Base-by-base conservation (phyloP, 1,139 yeast species). In the Blastobotrys elegans region DNA sequence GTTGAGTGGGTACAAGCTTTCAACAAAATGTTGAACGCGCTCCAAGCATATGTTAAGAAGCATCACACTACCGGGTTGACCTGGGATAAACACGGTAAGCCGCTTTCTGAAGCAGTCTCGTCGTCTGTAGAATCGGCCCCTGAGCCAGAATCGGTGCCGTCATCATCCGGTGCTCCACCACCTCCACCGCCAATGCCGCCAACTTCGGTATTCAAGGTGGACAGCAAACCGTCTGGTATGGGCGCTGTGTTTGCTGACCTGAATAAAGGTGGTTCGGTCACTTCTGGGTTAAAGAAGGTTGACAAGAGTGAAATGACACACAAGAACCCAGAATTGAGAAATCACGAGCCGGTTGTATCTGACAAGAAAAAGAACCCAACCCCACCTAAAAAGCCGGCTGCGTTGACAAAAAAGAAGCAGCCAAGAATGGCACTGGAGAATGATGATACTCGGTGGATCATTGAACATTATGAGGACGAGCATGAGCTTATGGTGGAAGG, bases 231-330 rank as follows among this genome's bases (percentile, higher is more conserved):
- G 4, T 47, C 68, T 1, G 86, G 90, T 39, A 79, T 90, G 74
- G 75, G 74, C 56, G 97, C 97, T 0, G 96, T 94, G 10, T 92
- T 94, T 66, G 83, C 87, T n/a, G 95, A 87, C 56, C 73, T 94
- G 53, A 90, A 84, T 69, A 76, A 82, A 69, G 99, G 99, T 49
- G 86, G 82, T 56, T 70, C 70, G 35, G 84, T 94, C 59, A 90
- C 97, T 2, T 73, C 90, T 26, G 86, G 89, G 4, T 79, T 94
- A 59, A 87, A 84, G 64, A 92, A 92, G 68, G 97, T 92, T 39
- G 97, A 89, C 57, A 86, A 81, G 69, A 84, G 95, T 17, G 86
- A 89, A 69, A 88, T 87, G 94, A 88, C 96, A 29, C 97, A 89
- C 68, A 90, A 89, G 70, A 89, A 89, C 67, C 97, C 97, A 4